Base-by-base conservation (phyloP, 1,284 basidiomycete species). In the Rhodotorula sp. region DNA sequence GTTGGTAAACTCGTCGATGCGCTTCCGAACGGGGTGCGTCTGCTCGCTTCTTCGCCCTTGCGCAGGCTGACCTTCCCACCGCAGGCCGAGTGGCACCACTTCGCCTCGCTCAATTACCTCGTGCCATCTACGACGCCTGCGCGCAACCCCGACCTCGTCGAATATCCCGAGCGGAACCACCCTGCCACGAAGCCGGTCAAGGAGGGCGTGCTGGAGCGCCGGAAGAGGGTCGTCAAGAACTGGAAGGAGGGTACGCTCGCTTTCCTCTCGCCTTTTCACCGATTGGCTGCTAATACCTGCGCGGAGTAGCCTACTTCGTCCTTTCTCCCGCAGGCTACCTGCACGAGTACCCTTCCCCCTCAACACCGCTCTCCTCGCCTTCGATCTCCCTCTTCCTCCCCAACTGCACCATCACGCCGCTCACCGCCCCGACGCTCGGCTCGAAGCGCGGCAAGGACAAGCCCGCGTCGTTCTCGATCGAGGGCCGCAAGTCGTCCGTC, bases 21-120 rank as follows among this genome's bases (percentile, higher is more conserved):
- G n/a, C 39, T 71, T 17, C n/a, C 41, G 2, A 54, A 65, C 32
- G 57, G 64, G 21, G 61, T 54, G 39, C 27, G 61, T 32, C 27
- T 17, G 10, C 51, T 29, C 25, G 41, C 41, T 19, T 22, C 22
- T n/a, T 27, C 34, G 34, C 25, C 36, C 21, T 7, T 15, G 39
- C 48, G 29, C 64, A 17, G 7, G 36, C 64, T 53, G 36, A 53
- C 36, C 25, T 17, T 17, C 9, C 29, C 19, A 32, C 67, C 66
- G n/a, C 72, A 74, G 54, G 58, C 66, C 41, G 75, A 76, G 29
- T 76, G 75, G 75, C 48, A 27, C 17, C 60, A 74, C 58, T 76
- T 76, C 29, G 5, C 22, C 25, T 46, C 39, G 22, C 72, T 72
- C 55, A 71, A 76, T 54, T 61, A 72, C 60, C 48, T 69, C n/a